phyloP scores from a whole-genome alignment of 768 basidiomycete genomes.

The Termitomyces sp. region DNA sequence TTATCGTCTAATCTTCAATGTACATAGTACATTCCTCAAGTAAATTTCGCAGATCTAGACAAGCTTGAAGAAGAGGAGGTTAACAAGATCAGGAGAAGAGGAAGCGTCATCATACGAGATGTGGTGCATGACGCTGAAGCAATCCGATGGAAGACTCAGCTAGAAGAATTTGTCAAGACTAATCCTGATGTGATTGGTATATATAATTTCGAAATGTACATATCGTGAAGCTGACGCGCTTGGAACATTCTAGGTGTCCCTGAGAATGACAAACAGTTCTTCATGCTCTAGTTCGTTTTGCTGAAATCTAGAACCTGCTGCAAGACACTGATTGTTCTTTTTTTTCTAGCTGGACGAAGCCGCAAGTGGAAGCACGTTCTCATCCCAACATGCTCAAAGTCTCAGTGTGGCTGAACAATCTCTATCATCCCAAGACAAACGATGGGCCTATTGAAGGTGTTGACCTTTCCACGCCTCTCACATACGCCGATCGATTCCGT shows the following conservation, averaged over 20 bases:
- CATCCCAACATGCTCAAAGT: constrained; percentile 63
- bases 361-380: constrained; percentile 66
- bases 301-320: background rate
- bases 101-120: constrained; percentile 58
- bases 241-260: constrained; percentile 42
- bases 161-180: constrained; percentile 52
- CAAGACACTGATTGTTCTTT: background rate
- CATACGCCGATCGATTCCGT: constrained; percentile 72
- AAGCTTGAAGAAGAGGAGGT: constrained; percentile 43
- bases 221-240: background rate
- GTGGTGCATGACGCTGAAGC: constrained; percentile 59
- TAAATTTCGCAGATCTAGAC: constrained; percentile 53
- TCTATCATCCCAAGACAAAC: constrained; percentile 46
- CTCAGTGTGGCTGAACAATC: constrained; percentile 57
- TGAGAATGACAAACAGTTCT: constrained; percentile 64
- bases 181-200: constrained; percentile 58
- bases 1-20: background rate
- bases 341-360: constrained; percentile 35
- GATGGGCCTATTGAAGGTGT: constrained; percentile 44
- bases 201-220: background rate
- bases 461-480: constrained; percentile 58
- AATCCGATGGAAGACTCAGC: constrained; percentile 50
- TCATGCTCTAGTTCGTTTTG: constrained; percentile 59
- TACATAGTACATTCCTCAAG: constrained; percentile 56
- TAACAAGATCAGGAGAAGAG: constrained; percentile 48